Evolutionary conservation across 495 filamentous ascomycete genomes (phyloP).

Genomic region (Hyaloscypha hepaticicola): DNA sequence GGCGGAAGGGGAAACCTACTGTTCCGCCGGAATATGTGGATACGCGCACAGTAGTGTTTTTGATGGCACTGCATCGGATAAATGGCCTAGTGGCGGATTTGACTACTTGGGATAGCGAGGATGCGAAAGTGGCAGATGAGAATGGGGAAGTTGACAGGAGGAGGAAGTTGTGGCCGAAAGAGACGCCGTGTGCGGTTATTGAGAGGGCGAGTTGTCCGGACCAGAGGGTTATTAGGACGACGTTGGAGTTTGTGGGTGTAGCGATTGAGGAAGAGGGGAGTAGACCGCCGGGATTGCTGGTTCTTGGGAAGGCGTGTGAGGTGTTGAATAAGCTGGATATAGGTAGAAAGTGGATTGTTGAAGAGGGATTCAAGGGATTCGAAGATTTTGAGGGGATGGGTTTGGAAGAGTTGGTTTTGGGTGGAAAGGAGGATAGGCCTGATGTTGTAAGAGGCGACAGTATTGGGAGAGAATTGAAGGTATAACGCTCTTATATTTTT

Average conservation of each 20-base stretch:
- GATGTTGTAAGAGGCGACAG: conserved; percentile 21
- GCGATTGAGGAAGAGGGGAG: conserved; percentile 90
- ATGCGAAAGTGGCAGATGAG: conserved; percentile 38
- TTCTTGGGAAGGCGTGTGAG: conserved; percentile 84
- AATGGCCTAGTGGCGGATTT: conserved; percentile 65
- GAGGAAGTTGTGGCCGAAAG: conserved; percentile 45
- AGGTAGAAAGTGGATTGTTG: conserved; percentile 74
- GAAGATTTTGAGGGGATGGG: conserved; percentile 38
- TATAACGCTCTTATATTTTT: background rate
- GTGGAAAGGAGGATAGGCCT: conserved; percentile 14
- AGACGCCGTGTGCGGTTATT: conserved; percentile 85
- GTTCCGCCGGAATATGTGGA: conserved; percentile 74
- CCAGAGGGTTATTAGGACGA: conserved; percentile 88
- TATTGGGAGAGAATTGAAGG: conserved; percentile 19
- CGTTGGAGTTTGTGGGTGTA: conserved; percentile 69
- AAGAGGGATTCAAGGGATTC: conserved; percentile 81
- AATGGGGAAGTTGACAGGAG: conserved; percentile 36
- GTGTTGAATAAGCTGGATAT: conserved; percentile 58
- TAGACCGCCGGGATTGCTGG: conserved; percentile 83
- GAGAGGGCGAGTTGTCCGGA: conserved; percentile 94
- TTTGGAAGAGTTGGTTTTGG: conserved; percentile 32
- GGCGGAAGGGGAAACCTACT: conserved; percentile 82
- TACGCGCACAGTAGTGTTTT: conserved; percentile 83
- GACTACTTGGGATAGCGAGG: conserved; percentile 42
- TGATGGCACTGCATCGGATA: conserved; percentile 93